Conservation (phyloP, 148 eudicot genomes). For the Fagopyrum homotropicum region DNA sequence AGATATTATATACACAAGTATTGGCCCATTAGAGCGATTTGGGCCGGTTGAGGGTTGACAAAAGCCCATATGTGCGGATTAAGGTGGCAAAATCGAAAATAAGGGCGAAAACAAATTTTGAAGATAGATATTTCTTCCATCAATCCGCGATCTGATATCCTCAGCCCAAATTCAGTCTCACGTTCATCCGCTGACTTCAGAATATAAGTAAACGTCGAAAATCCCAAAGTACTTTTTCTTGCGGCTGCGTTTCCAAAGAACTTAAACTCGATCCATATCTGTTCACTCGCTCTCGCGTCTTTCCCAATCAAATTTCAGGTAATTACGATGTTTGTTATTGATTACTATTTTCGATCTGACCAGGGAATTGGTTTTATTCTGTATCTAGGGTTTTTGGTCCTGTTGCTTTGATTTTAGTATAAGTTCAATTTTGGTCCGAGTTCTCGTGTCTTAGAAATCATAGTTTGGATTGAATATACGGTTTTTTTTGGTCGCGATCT, state of each 20-base stretch:
- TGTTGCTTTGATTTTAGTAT: not conserved
- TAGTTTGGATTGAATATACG: not conserved
- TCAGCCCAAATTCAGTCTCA: not conserved
- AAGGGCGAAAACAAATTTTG: not conserved
- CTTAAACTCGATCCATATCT: not conserved
- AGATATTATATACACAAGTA: not conserved
- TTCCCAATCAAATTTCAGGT: not conserved
- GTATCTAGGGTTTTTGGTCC: slow-evolving; percentile 10
- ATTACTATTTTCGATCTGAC: not conserved
- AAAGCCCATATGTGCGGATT: not conserved
- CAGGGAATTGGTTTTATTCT: not conserved
- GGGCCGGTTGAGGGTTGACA: not conserved
- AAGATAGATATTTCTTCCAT: not conserved
- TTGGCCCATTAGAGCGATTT: not conserved
- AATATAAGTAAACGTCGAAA: slow-evolving; percentile 8
- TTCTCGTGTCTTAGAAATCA: not conserved
- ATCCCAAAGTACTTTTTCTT: not conserved
- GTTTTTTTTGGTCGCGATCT: not conserved
- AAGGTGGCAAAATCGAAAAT: not conserved
- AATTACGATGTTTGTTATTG: not conserved
- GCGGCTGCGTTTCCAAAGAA: slow-evolving; percentile 2
- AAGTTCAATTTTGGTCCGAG: not conserved
- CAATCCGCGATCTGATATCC: not conserved
- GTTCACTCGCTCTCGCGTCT: not conserved
- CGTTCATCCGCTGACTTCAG: slow-evolving; percentile 1